A percentile compares a stretch with the other conserved stretches of the same genome.
phyloP scores from a whole-genome alignment of 768 basidiomycete species.

The Candolleomyces aberdarensis region DNA sequence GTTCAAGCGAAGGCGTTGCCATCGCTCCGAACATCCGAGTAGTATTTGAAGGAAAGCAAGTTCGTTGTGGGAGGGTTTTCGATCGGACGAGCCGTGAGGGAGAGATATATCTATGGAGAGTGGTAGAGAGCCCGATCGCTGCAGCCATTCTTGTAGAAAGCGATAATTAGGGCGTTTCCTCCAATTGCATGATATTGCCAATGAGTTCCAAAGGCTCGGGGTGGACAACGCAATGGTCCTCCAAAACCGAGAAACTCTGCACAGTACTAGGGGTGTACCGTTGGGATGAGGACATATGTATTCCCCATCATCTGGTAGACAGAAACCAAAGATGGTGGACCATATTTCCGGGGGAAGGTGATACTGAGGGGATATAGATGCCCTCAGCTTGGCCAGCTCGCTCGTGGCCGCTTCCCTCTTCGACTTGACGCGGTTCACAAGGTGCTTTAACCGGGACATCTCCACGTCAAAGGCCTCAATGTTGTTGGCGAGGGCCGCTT shows the following conservation, averaged over 20 bases:
- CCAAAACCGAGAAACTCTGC: slow-evolving; percentile 21
- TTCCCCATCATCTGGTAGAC: slow-evolving; percentile 15
- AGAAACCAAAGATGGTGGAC: slow-evolving; percentile 21
- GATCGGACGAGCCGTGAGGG: slow-evolving; percentile 13
- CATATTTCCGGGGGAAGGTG: slow-evolving; percentile 18
- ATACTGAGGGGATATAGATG: not conserved
- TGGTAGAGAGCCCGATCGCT: slow-evolving; percentile 15
- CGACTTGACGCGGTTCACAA: not conserved
- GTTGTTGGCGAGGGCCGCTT: not conserved
- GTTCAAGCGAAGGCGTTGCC: slow-evolving; percentile 19
- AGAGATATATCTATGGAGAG: slow-evolving; percentile 17
- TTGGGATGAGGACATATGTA: slow-evolving; percentile 17
- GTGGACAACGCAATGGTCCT: slow-evolving; percentile 17
- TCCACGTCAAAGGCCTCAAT: not conserved
- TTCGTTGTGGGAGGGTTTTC: slow-evolving; percentile 3
- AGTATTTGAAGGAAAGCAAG: slow-evolving; percentile 10
- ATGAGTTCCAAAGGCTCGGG: slow-evolving; percentile 20
- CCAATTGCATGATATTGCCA: slow-evolving; percentile 17
- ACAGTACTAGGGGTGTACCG: slow-evolving; percentile 19
- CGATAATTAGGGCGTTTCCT: slow-evolving; percentile 10
- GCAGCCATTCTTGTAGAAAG: slow-evolving; percentile 17
- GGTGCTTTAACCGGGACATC: not conserved
- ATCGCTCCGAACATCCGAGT: slow-evolving; percentile 15
- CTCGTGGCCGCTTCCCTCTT: not conserved
- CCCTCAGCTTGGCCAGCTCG: not conserved